Percentiles rank a stretch among this genome's conserved stretches.
phyloP scores from a whole-genome alignment of 2,329 filamentous ascomycete genomes.

The Arthroderma sp. region DNA sequence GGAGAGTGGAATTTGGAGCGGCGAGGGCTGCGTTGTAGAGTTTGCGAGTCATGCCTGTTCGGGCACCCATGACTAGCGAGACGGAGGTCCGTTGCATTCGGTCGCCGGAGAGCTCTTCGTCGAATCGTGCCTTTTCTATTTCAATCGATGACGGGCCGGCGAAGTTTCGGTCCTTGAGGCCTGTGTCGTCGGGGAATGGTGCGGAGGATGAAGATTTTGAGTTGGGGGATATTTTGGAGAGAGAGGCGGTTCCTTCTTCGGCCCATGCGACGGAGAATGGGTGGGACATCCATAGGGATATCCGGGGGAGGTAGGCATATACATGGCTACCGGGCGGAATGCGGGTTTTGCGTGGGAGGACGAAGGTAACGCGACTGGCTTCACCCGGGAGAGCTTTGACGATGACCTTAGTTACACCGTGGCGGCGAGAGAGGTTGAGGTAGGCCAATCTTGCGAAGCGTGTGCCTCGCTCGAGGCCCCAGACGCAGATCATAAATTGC shows the following conservation, averaged over 20 bases:
- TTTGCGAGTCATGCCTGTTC: conserved; percentile 50
- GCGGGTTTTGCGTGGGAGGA: conserved; percentile 41
- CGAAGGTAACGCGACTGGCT: conserved; percentile 48
- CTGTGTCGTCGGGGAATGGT: not conserved
- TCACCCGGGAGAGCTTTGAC: conserved; percentile 48
- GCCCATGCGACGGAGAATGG: conserved; percentile 37
- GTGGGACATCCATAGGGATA: conserved; percentile 36
- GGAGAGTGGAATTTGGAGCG: conserved; percentile 37
- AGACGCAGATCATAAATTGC: conserved; percentile 24
- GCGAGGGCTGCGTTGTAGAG: conserved; percentile 44
- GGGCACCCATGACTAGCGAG: conserved; percentile 45
- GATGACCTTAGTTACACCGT: conserved; percentile 38
- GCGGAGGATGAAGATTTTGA: conserved; percentile 4
- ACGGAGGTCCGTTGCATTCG: conserved; percentile 26
- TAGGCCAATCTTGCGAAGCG: conserved; percentile 38
- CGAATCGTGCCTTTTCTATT: conserved; percentile 21
- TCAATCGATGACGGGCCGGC: not conserved
- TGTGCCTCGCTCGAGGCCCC: conserved; percentile 30
- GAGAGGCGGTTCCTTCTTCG: conserved; percentile 21
- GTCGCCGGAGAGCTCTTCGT: conserved; percentile 13
- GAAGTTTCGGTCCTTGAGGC: not conserved
- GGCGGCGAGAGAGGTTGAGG: conserved; percentile 39
- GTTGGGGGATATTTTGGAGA: conserved; percentile 9
- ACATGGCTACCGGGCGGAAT: conserved; percentile 46
- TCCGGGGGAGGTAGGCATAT: conserved; percentile 44